These are phyloP conservation scores for Ciborinia camelliae DNA, from an alignment of 2,329 filamentous ascomycete genomes.

Conservation along the genomic window DNA sequence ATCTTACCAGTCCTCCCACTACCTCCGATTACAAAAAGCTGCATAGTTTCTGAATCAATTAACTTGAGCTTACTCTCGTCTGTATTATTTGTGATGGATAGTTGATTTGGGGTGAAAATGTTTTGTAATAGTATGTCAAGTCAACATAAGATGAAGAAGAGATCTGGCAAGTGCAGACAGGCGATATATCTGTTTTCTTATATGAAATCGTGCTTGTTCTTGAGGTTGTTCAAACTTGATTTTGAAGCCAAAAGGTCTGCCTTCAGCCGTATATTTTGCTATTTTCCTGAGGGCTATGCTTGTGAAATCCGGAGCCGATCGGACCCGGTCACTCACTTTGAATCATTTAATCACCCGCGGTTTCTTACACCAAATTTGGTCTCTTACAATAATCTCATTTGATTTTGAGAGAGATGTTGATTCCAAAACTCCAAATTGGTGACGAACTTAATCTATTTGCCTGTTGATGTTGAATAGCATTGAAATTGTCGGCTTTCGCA, in stretches of 20 bases:
- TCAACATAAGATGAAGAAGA: neutral
- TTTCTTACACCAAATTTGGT: neutral
- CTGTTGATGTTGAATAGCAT: neutral
- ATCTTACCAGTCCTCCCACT: slow-evolving; percentile 47
- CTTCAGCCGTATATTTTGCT: neutral
- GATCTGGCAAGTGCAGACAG: neutral
- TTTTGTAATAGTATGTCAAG: neutral
- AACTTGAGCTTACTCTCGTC: neutral
- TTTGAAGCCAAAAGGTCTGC: neutral
- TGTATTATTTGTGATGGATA: neutral
- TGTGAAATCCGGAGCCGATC: neutral
- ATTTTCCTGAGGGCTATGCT: neutral
- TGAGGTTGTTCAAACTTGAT: neutral
- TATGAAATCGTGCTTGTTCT: neutral
- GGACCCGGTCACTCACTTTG: neutral
- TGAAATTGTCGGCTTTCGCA: neutral
- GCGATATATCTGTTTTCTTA: slow-evolving; percentile 1
- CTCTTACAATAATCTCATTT: neutral
- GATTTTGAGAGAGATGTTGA: neutral
- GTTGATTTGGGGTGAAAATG: neutral
- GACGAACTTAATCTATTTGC: neutral
- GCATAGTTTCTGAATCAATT: slow-evolving; percentile 22
- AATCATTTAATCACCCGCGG: neutral
- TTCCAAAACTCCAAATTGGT: neutral
- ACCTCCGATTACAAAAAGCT: slow-evolving; percentile 44